Conservation (phyloP, 176 grass and related monocot species). For the sorghum (Sorghum bicolor) region Sorghum_bicolor_NCBIv3 NC_012876.2:4225001-4225500, state of each 20-base stretch:
- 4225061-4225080: slow-evolving; percentile 36
- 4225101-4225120: slow-evolving; percentile 74
- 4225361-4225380: slow-evolving; percentile 65
- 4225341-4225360: slow-evolving; percentile 75
- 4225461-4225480: not conserved
- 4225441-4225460: not conserved
- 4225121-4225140: not conserved
- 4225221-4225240: slow-evolving; percentile 57
- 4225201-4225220: slow-evolving; percentile 55
- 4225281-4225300: slow-evolving; percentile 68
- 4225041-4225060: slow-evolving; percentile 37
- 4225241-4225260: slow-evolving; percentile 38
- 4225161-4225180: not conserved
- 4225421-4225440: not conserved
- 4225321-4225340: slow-evolving; percentile 78
- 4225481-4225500: not conserved
- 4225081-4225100: slow-evolving; percentile 77
- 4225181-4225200: not conserved
- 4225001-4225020: slow-evolving; percentile 46
- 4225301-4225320: slow-evolving; percentile 45
- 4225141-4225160: slow-evolving; percentile 7
- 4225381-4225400: slow-evolving; percentile 35
- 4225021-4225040: slow-evolving; percentile 60
- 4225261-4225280: slow-evolving; percentile 37
- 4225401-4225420: slow-evolving; percentile 25